Evolutionary conservation across 495 filamentous ascomycete species (phyloP), one percentile per base, ranked within the genome.

Genomic region (Neurospora pannonica): DNA sequence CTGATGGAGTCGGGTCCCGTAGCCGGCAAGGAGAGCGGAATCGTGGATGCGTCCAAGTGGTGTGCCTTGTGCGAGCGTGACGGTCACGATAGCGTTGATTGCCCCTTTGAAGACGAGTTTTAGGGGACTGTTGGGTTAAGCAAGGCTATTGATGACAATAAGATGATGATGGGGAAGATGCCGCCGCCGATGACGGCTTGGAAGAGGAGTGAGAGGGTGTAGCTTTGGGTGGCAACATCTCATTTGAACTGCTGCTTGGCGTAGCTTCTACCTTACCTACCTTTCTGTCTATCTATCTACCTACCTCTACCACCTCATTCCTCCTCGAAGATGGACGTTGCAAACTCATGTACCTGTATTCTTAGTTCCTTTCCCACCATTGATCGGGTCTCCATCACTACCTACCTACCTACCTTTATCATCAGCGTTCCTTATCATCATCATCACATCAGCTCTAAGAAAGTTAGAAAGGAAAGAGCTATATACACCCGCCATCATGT

Each of bases 31-130:
- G 90, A 91, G 72, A 93, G 89, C 70, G 91, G 90, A 1, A 85
- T 92, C 40, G 87, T 96, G 74, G 93, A 99, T 78, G 89, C 90
- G 76, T 86, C 89, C 73, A 97, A 96, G 83, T 99, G 96, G 96
- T 99, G 96, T 84, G 96, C 97, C 71, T 85, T 98, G 67, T 99
- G 96, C 81, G 96, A 99, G 85, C 88, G 92, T 72, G 97, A 98
- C 79, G 96, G 96, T 38, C 96, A 99, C 79, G 93, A 96, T 81
- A 97, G 94, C 79, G 94, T 97, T 74, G 93, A 97, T 81, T 98
- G 95, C 85, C 95, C 95, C 17, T 92, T 97, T 83, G 95, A 98
- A 81, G 94, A 95, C 79, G 92, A 89, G 77, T 91, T 91, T 75
- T 89, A 78, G 60, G 43, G 54, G 15, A 62, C 28, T 34, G 24